Evolutionary conservation across 108 stramenopile species (phyloP), one percentile per base, ranked within the genome.

Genomic region (Parmales sp.): DNA sequence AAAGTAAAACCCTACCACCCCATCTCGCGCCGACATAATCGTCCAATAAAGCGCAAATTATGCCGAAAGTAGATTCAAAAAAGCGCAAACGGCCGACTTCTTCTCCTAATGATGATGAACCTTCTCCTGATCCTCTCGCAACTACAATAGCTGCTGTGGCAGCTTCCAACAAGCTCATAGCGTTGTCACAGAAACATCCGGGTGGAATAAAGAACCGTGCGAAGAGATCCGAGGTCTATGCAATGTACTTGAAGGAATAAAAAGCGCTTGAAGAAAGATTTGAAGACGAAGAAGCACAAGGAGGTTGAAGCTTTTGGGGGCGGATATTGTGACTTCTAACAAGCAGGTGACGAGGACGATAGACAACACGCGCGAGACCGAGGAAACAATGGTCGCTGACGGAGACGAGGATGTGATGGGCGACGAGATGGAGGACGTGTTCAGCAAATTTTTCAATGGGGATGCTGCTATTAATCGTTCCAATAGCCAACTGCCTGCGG

Each of bases 401-500:
- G 80, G 89, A 38, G 98, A 99, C 76, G 86, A 81, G n/a, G 97
- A 99, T 72, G 87, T 99, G 23, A 60, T 79, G 1, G 84, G 83
- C 16, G 98, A 99, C 69, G 96, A 99, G 83, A 90, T 83, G 25
- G 91, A 93, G 22, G 98, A 99, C 72, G 98, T 98, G 82, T 99
- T 99, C 78, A 86, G 94, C 19, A 73, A 77, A 5, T 95, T 95
- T 75, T 97, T 97, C 80, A 67, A 79, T 18, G 84, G 82, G 26
- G 78, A 73, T 28, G 73, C 81, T 26, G 83, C 83, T 45, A 95
- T 97, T 39, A 98, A 98, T n/a, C n/a, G n/a, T n/a, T n/a, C n/a
- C n/a, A n/a, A n/a, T n/a, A n/a, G n/a, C n/a, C n/a, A n/a, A n/a
- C n/a, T n/a, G n/a, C n/a, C n/a, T n/a, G n/a, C n/a, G n/a, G n/a